Percentiles rank a stretch among this genome's conserved stretches.
phyloP scores from a whole-genome alignment of 2,329 filamentous ascomycete genomes.

The Colletotrichum lentis region DNA sequence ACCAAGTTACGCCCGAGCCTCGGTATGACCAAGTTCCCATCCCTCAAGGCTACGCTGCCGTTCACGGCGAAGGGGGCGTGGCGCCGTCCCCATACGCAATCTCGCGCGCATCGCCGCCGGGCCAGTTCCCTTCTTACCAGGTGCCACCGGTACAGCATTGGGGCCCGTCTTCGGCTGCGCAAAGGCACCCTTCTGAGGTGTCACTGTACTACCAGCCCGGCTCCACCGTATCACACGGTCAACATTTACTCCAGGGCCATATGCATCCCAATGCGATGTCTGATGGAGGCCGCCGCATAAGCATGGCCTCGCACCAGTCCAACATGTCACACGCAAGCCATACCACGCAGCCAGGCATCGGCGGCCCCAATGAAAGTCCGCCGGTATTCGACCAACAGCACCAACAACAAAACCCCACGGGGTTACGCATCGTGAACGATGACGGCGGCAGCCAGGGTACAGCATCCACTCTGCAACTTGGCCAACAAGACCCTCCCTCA shows the following conservation, averaged over 20 bases:
- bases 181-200: slow-evolving; percentile 20
- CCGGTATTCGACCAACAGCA: slow-evolving; percentile 1
- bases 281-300: slow-evolving; percentile 22
- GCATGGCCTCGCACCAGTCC: slow-evolving; percentile 28
- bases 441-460: not conserved
- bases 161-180: slow-evolving; percentile 19
- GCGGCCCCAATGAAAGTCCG: not conserved
- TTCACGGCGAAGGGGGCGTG: slow-evolving; percentile 49
- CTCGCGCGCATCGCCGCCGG: slow-evolving; percentile 36
- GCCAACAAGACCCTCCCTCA: not conserved
- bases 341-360: not conserved
- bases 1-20: slow-evolving; percentile 42
- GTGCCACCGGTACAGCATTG: slow-evolving; percentile 34
- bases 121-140: slow-evolving; percentile 33
- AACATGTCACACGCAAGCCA: slow-evolving; percentile 5
- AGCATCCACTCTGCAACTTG: not conserved
- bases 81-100: slow-evolving; percentile 44
- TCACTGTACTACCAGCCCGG: slow-evolving; percentile 14
- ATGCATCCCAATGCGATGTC: not conserved
- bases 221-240: slow-evolving; percentile 20
- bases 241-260: slow-evolving; percentile 19
- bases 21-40: slow-evolving; percentile 51
- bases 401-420: slow-evolving; percentile 4
- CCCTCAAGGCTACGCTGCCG: slow-evolving; percentile 48
- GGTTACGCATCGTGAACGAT: not conserved